Base-by-base conservation (phyloP, 139 green algal genomes). In the Axilococcus clingmanii region DNA sequence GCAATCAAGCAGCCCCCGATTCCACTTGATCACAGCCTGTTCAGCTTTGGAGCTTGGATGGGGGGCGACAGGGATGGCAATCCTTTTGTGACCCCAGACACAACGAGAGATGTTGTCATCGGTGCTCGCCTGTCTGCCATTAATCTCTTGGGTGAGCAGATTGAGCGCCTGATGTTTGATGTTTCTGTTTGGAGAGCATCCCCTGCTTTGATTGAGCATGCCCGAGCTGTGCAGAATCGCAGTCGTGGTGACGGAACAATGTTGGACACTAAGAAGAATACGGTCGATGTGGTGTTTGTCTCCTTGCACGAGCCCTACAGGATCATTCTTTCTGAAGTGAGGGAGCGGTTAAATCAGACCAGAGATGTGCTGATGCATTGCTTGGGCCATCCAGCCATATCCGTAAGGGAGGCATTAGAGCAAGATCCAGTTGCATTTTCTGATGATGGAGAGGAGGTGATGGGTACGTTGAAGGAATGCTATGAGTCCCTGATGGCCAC, bases 1-100 rank as follows among this genome's bases (percentile, higher is more conserved):
- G 82, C 88, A 64, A 84, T 95, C 29, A 84, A 85, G 3, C 79
- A 89, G 59, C 78, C 81, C 4, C 70, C 63, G 19, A 64, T 98
- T 53, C 91, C 91, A 0, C 70, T 97, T 36, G 57, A 78, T 46
- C 34, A 57, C 45, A 69, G 40, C 15, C 66, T 76, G 40, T 78
- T 88, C 48, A 71, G 58, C 24, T 88, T 88, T 59, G 81, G 83
- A 44, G 91, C 63, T 22, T 95, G 89, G 89, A 95, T 95, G 87
- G 90, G 90, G 25, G 90, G 90, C 15, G 90, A 98, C 68, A 71
- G 82, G 7, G 90, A 98, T 52, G 90, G 89, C 50, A 98, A 98
- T 75, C 90, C 90, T 24, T 89, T 88, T 55, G 90, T 98, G 4
- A 92, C 76, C 0, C 48, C 77, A 0, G 65, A 75, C 11, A 94